These are phyloP conservation scores for Coprinopsis strossmayeri DNA, from an alignment of 768 basidiomycete genomes.

Conservation along the genomic window DNA sequence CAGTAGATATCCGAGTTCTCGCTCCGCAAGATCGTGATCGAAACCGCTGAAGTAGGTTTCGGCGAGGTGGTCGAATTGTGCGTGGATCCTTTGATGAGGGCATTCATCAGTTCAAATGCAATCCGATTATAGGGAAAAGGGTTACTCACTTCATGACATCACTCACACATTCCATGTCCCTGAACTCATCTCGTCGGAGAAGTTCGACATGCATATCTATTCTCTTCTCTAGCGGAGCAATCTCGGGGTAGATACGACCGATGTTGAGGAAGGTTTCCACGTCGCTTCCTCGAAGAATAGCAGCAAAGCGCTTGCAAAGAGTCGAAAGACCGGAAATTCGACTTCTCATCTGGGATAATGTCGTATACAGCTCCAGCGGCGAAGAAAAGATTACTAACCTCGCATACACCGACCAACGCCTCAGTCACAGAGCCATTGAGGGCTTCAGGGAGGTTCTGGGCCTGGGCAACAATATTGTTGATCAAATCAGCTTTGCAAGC, in stretches of 20 bases:
- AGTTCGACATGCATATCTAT: constrained; percentile 89
- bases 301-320: constrained; percentile 85
- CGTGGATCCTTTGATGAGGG: constrained; percentile 59
- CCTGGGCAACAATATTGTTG: constrained; percentile 73
- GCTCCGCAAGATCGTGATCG: constrained; percentile 85
- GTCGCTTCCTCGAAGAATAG: constrained; percentile 73
- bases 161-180: constrained; percentile 87
- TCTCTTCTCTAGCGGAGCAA: constrained; percentile 83
- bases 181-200: constrained; percentile 82
- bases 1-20: constrained; percentile 75
- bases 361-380: too few species aligned
- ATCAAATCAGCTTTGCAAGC: constrained; percentile 84
- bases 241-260: constrained; percentile 78
- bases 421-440: constrained; percentile 81
- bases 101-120: neutral
- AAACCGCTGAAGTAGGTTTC: constrained; percentile 80
- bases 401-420: constrained; percentile 87
- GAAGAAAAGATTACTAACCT: too few species aligned
- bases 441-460: constrained; percentile 79
- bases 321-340: constrained; percentile 75
- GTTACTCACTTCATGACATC: constrained; percentile 76
- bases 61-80: constrained; percentile 89
- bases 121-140: neutral
- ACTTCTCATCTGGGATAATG: constrained; percentile 85
- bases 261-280: constrained; percentile 81